These are phyloP conservation scores for Amanita rubescens DNA, from an alignment of 768 basidiomycete species.

Conservation along the genomic window DNA sequence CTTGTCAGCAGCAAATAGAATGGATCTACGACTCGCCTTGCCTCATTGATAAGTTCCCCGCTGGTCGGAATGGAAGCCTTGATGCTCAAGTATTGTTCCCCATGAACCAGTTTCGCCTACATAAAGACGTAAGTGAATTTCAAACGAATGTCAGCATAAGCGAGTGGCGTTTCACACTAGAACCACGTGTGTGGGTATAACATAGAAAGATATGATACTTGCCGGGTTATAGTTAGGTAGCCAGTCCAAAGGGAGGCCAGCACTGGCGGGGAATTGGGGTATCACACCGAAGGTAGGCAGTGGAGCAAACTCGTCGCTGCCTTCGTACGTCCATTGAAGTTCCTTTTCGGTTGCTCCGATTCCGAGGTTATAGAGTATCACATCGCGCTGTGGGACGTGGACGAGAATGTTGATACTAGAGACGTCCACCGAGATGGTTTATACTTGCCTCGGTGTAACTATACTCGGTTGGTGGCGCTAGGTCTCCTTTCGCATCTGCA, in stretches of 20 bases:
- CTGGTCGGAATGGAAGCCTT: constrained; percentile 81
- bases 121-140: neutral
- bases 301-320: constrained; percentile 76
- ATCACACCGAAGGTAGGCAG: constrained; percentile 95
- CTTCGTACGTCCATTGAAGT: constrained; percentile 87
- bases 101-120: constrained; percentile 97
- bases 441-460: constrained; percentile 59
- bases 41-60: constrained; percentile 69
- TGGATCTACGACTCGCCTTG: constrained; percentile 39
- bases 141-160: neutral
- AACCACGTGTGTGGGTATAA: neutral
- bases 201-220: constrained; percentile 14
- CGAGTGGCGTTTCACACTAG: neutral
- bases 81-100: constrained; percentile 92
- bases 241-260: constrained; percentile 69
- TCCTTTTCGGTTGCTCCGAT: constrained; percentile 92
- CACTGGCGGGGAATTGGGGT: constrained; percentile 77
- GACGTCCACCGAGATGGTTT: no score
- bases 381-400: constrained; percentile 62
- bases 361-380: constrained; percentile 93
- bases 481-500: constrained; percentile 66
- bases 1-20: neutral
- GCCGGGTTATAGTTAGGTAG: constrained; percentile 94
- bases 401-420: neutral
- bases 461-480: constrained; percentile 50